These are phyloP conservation scores for Salix dunnii DNA, from an alignment of 345 rosid species.

Conservation along the genomic window DNA sequence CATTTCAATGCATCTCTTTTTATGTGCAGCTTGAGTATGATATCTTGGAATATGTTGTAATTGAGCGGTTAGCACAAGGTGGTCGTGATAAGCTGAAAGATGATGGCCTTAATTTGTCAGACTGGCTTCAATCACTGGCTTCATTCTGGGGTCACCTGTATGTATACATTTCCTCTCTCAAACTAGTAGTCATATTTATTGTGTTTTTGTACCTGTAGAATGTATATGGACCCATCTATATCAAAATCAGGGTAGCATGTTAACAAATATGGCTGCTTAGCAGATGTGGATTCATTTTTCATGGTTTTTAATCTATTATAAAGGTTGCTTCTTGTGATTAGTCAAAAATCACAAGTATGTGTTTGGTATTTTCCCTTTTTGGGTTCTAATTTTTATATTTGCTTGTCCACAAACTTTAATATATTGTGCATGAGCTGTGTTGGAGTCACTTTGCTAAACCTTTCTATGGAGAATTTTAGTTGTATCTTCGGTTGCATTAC, in stretches of 20 bases:
- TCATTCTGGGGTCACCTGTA: slow-evolving; percentile 99
- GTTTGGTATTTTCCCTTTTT: background rate
- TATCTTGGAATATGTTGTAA: slow-evolving; percentile 93
- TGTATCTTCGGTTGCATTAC: slow-evolving; percentile 41
- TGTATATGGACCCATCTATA: background rate
- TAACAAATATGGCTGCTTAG: background rate
- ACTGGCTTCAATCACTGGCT: slow-evolving; percentile 98
- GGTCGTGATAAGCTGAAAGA: slow-evolving; percentile 98
- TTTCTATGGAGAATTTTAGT: slow-evolving; percentile 15
- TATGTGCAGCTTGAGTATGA: slow-evolving; percentile 85
- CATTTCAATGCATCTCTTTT: background rate
- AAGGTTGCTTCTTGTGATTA: background rate
- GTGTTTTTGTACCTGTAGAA: background rate
- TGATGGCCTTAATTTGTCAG: slow-evolving; percentile 96
- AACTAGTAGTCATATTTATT: background rate
- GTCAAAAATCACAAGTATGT: background rate
- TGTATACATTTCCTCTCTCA: slow-evolving; percentile 37
- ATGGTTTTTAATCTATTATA: background rate
- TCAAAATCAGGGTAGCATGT: background rate
- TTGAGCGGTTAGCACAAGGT: slow-evolving; percentile 88
- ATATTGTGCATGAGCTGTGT: background rate
- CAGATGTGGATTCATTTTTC: background rate
- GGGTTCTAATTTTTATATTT: background rate
- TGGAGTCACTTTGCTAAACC: background rate
- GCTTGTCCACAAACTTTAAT: slow-evolving; percentile 2